Percentiles rank a stretch among this genome's conserved stretches.
Evolutionary conservation across 2,329 filamentous ascomycete genomes (phyloP).

Genomic region (Alternaria brassicae): DNA sequence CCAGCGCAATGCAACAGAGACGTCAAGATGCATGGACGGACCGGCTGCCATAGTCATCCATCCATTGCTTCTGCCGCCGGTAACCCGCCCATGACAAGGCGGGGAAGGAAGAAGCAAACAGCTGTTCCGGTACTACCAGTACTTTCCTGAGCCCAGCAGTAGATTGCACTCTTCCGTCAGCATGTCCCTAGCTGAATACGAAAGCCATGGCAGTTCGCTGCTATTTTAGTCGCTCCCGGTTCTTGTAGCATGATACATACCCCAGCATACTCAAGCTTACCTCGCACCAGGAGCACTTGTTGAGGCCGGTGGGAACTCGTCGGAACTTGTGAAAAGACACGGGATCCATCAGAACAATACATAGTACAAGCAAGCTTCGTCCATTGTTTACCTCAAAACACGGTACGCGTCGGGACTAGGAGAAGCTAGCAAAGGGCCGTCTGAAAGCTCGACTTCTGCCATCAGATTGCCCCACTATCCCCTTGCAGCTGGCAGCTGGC

Average conservation of each 20-base stretch:
- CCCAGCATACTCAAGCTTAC: not conserved
- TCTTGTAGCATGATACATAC: not conserved
- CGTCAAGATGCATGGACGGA: not conserved
- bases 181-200: not conserved
- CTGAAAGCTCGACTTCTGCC: not conserved
- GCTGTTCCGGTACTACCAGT: not conserved
- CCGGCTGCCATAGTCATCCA: not conserved
- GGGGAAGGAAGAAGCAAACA: conserved; percentile 8
- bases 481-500: conserved; percentile 35
- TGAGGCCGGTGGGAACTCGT: not conserved
- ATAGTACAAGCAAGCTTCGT: not conserved
- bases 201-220: not conserved
- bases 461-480: conserved; percentile 16
- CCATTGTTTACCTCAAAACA: not conserved
- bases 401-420: conserved; percentile 5
- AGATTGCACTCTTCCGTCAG: not conserved
- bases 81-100: conserved; percentile 3
- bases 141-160: not conserved
- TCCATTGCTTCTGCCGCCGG: conserved; percentile 11
- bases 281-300: not conserved
- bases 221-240: not conserved
- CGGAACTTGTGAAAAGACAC: not conserved
- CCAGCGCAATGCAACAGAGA: not conserved
- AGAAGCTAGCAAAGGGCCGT: conserved; percentile 5
- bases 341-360: not conserved